These are phyloP conservation scores for Pharus latifolius DNA, from an alignment of 176 grass and related monocot species.

Conservation along the genomic window DNA sequence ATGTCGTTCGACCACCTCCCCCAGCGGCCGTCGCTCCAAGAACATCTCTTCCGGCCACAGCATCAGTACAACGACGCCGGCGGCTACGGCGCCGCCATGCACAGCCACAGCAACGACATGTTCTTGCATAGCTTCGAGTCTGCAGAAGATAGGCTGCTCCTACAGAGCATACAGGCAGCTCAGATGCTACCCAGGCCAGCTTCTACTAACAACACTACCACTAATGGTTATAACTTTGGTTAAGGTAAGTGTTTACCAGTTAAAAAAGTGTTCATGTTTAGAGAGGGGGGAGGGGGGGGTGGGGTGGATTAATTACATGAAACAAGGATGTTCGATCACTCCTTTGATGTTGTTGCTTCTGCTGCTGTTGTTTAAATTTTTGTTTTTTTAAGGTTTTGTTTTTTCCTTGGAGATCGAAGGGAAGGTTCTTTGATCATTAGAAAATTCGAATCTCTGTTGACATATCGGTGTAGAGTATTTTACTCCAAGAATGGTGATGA, in stretches of 20 bases:
- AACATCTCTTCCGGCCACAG: conserved; percentile 36
- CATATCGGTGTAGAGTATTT: no score
- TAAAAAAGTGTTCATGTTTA: no score
- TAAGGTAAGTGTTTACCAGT: no score
- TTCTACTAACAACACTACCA: conserved; percentile 43
- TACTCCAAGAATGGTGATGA: no score
- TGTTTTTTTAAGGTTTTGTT: not conserved
- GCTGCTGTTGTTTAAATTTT: not conserved
- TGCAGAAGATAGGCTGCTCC: conserved; percentile 43
- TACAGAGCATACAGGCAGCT: conserved; percentile 43
- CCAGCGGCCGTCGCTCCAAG: conserved; percentile 25
- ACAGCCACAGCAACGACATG: not conserved
- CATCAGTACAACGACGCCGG: not conserved
- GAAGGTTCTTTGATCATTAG: no score
- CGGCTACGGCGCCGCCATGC: not conserved
- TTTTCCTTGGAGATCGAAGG: no score
- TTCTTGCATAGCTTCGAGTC: conserved; percentile 36
- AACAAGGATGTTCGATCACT: no score
- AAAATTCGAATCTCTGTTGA: no score
- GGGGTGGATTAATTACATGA: no score
- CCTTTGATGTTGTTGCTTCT: no score
- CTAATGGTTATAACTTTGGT: conserved; percentile 57
- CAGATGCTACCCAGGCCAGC: conserved; percentile 49
- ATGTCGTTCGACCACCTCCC: conserved; percentile 51
- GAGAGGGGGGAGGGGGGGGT: no score